Evolutionary conservation across 805 yeast genomes (phyloP), one percentile per base, ranked within the genome.

Genomic region (Ogataea paradorogensis): DNA sequence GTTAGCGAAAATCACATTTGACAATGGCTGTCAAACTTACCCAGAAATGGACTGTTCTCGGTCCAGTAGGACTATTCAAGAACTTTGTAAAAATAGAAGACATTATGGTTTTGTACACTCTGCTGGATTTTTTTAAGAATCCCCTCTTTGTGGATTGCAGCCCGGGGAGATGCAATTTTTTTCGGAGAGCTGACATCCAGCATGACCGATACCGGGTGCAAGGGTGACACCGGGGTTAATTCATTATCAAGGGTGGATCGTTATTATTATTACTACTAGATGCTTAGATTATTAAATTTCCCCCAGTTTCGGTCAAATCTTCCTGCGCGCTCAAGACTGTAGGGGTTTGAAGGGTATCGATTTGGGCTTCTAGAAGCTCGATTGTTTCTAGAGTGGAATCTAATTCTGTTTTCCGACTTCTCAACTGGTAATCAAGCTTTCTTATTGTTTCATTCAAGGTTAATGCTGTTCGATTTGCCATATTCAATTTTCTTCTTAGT

Each of bases 11-110:
- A 22, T 9, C 15, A 26, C 27, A 11, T 3, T 7, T 13, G 10
- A 24, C 33, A 33, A 33, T 33, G 11, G 28, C 20, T 29, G 39
- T 29, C 33, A 15, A 16, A 68, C 77, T 28, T 64, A 78, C 95
- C 99, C 99, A 91, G 67, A 91, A 91, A 61, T 91, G 99, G 41
- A 93, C 90, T n/a, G 99, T 91, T 61, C 69, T 81, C 28, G 99
- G 99, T 23, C 99, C 99, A 14, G 99, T 87, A 61, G 84, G 95
- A 13, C 96, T 82, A 53, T 81, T 77, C 60, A 87, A 61, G 59
- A 82, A 88, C 57, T 85, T 74, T 45, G 75, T 66, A 64, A 91
- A 86, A 33, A 76, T 78, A 24, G 80, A 65, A 13, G 82, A 62
- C 68, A 64, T 64, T 16, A 10, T 14, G 8, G 16, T 26, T 13